Evolutionary conservation across 73 alveolate species (phyloP), one percentile per base, ranked within the genome.

Genomic region (Diophrys appendiculata): DNA sequence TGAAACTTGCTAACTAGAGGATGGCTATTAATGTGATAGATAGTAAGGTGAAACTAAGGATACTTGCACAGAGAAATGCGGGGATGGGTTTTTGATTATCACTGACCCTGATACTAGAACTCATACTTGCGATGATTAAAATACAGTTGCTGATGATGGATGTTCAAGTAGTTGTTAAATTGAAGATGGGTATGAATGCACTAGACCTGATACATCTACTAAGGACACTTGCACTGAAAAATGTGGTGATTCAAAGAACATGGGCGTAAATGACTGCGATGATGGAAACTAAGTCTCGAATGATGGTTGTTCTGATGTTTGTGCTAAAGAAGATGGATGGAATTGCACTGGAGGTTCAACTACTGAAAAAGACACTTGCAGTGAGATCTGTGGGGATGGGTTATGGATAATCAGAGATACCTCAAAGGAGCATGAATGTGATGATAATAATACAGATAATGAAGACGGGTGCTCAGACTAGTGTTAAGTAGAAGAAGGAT

Each of bases 161-260:
- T 80, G 88, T 31, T 1, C 30, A 22, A 23, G 65, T 69, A 35
- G 34, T 29, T 80, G 88, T 52, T 69, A 54, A 1, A 71, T 80
- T 80, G 88, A 80, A 53, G 76, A 29, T 22, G 82, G 81, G 28
- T 80, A 78, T 77, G 88, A 68, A 52, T 80, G 88, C 31, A 76
- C 70, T 24, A 34, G 75, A 27, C 82, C 82, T 1, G 71, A 71
- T 32, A 75, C 88, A 31, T 31, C 74, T 69, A 52, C 65, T 22
- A 52, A 52, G 22, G 76, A 56, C 25, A 72, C 76, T 5, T 80
- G 88, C 1, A 30, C 34, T 70, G 78, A 70, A 35, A 29, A 33
- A 30, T 70, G 78, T 27, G 78, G 78, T 67, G 34, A 70, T 33
- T 64, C 68, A 30, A 33, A 33, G 22, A 70, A 70, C 29, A 30